These are phyloP conservation scores for Haberlea rhodopensis DNA, from an alignment of 257 asterid genomes.

Conservation along the genomic window DNA sequence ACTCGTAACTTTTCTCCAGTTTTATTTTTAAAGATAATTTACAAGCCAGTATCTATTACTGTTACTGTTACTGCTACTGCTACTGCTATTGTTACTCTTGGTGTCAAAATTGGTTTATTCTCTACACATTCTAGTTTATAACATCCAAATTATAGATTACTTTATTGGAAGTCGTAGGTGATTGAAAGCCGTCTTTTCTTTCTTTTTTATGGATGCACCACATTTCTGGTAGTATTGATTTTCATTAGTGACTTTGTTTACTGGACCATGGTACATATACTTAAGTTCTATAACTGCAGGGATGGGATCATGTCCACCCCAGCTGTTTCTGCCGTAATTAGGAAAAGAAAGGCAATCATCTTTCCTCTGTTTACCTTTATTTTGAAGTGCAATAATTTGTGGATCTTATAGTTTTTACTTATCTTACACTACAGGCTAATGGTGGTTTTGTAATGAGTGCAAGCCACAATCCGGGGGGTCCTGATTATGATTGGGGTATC, in stretches of 20 bases:
- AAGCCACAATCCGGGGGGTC: constrained; percentile 99
- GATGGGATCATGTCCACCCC: constrained; percentile 92
- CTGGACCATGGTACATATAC: not conserved
- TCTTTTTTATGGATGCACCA: not conserved
- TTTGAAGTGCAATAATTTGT: constrained; percentile 9
- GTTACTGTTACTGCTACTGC: too few species aligned
- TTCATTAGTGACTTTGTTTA: not conserved
- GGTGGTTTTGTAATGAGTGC: constrained; percentile 99
- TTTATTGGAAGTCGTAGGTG: not conserved
- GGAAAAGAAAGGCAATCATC: constrained; percentile 72
- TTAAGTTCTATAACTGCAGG: constrained; percentile 43
- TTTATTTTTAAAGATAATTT: not conserved
- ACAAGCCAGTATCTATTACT: not conserved
- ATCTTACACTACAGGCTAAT: constrained; percentile 59
- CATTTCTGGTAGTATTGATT: not conserved
- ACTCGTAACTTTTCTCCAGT: not conserved
- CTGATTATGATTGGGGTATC: constrained; percentile 98
- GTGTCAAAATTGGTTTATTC: not conserved
- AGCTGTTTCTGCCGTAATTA: constrained; percentile 94
- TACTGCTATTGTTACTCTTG: too few species aligned
- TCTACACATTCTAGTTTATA: not conserved
- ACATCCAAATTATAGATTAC: not conserved
- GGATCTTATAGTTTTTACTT: constrained; percentile 19
- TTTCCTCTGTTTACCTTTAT: constrained; percentile 15
- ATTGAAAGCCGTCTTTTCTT: not conserved